These are phyloP conservation scores for Closterium sp. DNA, from an alignment of 139 green algal species.

Conservation along the genomic window DNA sequence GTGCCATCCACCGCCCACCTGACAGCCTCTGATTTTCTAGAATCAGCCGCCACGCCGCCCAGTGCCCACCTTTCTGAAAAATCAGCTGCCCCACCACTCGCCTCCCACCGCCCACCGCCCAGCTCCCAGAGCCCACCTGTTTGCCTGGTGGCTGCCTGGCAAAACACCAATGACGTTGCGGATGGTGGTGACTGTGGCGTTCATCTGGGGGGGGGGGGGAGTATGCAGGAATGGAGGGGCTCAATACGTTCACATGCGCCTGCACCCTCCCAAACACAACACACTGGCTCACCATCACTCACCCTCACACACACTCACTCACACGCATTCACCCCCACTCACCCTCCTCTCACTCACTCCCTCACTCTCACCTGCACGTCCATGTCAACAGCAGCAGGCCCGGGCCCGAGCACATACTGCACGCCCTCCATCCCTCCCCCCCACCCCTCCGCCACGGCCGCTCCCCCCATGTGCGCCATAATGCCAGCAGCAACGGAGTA, in stretches of 20 bases:
- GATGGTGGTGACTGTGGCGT: constrained; percentile 12
- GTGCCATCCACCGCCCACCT: too few species aligned
- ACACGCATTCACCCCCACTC: too few species aligned
- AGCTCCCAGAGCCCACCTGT: constrained; percentile 35
- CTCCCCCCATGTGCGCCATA: neutral
- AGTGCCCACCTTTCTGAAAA: too few species aligned
- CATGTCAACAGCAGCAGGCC: neutral
- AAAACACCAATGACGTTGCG: constrained; percentile 28
- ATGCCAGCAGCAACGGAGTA: neutral
- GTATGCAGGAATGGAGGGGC: too few species aligned
- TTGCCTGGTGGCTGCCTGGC: constrained; percentile 1
- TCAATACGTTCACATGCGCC: too few species aligned
- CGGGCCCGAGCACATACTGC: constrained; percentile 2
- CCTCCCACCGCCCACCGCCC: too few species aligned
- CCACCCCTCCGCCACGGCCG: neutral
- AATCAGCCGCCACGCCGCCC: too few species aligned
- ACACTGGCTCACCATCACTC: too few species aligned
- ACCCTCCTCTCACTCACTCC: too few species aligned
- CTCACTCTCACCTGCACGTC: constrained; percentile 4
- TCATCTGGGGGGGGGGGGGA: constrained; percentile 3
- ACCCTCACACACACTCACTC: too few species aligned
- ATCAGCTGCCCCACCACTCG: neutral
- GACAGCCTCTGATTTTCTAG: too few species aligned
- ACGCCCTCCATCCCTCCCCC: neutral
- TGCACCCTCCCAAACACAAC: too few species aligned